A percentile compares a stretch with the other conserved stretches of the same genome.
Evolutionary conservation across 768 basidiomycete species (phyloP).

Genomic region (Hirschioporus abietinus): DNA sequence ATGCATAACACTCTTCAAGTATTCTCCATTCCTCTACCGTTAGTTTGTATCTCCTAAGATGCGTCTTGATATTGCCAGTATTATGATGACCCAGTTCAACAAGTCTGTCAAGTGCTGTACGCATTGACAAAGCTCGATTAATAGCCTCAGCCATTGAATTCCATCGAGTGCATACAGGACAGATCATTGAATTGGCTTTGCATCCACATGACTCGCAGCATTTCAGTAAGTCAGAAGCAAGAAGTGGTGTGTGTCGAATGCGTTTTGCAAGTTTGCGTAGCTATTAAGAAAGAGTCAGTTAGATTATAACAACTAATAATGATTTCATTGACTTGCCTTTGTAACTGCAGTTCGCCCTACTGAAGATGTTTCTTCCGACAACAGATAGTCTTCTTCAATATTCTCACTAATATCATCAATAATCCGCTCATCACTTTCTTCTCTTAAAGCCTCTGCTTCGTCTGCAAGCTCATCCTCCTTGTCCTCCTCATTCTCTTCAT

Average conservation of each 20-base stretch:
- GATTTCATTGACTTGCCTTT: too few species aligned
- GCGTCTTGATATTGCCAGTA: constrained; percentile 5
- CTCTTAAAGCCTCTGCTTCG: background rate
- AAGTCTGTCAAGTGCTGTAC: constrained; percentile 13
- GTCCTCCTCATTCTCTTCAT: constrained; percentile 5
- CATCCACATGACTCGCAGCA: constrained; percentile 5
- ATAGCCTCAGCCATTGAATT: constrained; percentile 20
- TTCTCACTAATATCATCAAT: constrained; percentile 4
- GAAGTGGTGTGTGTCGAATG: constrained; percentile 11
- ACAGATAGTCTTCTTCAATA: background rate
- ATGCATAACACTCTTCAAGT: too few species aligned
- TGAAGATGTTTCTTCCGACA: too few species aligned
- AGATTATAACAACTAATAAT: too few species aligned
- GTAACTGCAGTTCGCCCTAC: too few species aligned
- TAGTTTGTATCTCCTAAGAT: constrained; percentile 14
- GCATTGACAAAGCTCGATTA: constrained; percentile 13
- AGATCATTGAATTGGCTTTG: constrained; percentile 11
- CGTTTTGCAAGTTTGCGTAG: constrained; percentile 9
- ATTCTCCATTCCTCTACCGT: constrained; percentile 18
- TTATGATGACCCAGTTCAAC: constrained; percentile 16
- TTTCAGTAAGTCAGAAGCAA: constrained; percentile 10
- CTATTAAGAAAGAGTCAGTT: too few species aligned
- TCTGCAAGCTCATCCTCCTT: background rate
- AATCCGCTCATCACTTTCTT: background rate
- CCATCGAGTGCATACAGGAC: constrained; percentile 20